A percentile compares a stretch with the other conserved stretches of the same genome.
Evolutionary conservation across 2,329 filamentous ascomycete genomes (phyloP).

Genomic region (Beauveria australis): DNA sequence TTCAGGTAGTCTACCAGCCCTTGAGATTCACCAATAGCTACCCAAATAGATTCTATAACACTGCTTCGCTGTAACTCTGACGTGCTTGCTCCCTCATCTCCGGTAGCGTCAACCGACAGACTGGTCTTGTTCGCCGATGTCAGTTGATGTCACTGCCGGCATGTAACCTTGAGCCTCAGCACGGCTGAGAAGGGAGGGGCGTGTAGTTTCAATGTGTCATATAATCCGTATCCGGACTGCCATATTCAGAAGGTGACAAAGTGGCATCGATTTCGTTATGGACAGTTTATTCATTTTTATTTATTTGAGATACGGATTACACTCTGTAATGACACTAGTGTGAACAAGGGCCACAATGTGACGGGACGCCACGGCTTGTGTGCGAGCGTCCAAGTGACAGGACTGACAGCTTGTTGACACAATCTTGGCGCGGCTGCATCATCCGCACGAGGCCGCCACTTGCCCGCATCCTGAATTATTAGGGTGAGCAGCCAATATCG

Average conservation of each 20-base stretch:
- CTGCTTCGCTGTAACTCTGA: background rate
- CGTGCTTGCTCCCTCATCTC: conserved; percentile 2
- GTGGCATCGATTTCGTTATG: background rate
- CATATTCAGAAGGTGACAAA: background rate
- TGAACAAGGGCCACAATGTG: background rate
- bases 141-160: background rate
- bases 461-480: background rate
- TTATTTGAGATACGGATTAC: too few relatives aligned
- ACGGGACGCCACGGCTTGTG: conserved; percentile 1
- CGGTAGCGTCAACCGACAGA: conserved; percentile 5
- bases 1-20: background rate
- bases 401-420: conserved; percentile 4
- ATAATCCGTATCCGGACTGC: background rate
- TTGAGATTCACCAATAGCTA: background rate
- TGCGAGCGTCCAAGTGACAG: background rate
- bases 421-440: conserved; percentile 1
- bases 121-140: background rate
- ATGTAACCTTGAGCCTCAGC: background rate
- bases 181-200: background rate
- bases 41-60: too few relatives aligned
- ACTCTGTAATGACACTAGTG: background rate
- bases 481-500: background rate
- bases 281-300: background rate
- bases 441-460: conserved; percentile 2
- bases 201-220: background rate